Base-by-base conservation (phyloP, 805 yeast species). In the Candida stauntonica region DNA sequence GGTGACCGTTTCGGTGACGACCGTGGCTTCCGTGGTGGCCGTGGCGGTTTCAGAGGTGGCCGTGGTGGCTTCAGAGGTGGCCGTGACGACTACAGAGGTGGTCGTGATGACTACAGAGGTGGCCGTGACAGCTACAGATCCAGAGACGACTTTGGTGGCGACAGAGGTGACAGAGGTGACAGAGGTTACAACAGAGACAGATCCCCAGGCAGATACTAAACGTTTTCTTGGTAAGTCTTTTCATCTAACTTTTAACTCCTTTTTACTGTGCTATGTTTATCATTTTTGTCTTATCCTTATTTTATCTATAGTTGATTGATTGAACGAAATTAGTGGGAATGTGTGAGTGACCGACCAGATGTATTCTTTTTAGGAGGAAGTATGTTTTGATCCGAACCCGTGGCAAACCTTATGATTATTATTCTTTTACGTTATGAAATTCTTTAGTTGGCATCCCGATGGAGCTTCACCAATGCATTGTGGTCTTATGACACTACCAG, bases 181-280 rank as follows among this genome's bases (percentile, higher is more conserved):
- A 62, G 68, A 46, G 63, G 57, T 45, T 54, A 55, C 55, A 73
- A 72, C 51, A 73, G 84, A 60, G 84, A 79, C 61, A 80, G 87
- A 75, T 80, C 88, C 44, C 87, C 88, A 64, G 73, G 82, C 48
- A 79, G 86, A 68, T 80, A 77, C 62, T 77, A 66, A 65, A 32
- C 24, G 13, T 15, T 17, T 3, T 23, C 17, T 26, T 18, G 21
- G 11, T 15, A 7, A 12, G 30, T 28, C 27, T 11, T 17, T 20
- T 12, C 12, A 23, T 23, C 16, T 27, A 21, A 15, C n/a, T 34
- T 19, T 20, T 11, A 5, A 5, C 19, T 19, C 20, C n/a, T 34
- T 20, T 34, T 21, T n/a, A 17, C 19, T 27, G 31, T 28, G 17
- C 26, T 28, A 24, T 33, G 27, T 31, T 31, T n/a, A 12, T 12